These are phyloP conservation scores for Nemania sp. DNA, from an alignment of 2,329 filamentous ascomycete genomes.

Conservation along the genomic window DNA sequence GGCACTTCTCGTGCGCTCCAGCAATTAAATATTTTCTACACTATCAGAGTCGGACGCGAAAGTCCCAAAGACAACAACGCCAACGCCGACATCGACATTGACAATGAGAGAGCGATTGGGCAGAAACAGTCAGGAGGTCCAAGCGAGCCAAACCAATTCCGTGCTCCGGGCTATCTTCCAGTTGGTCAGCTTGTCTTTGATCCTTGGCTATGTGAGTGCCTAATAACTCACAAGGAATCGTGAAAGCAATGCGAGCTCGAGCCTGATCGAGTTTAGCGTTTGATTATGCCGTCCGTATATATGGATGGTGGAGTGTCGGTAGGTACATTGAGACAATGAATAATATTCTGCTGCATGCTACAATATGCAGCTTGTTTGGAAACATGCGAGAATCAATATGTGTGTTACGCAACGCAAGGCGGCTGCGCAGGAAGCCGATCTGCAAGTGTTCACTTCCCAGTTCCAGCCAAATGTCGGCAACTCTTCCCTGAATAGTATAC, in stretches of 20 bases:
- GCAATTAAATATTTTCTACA: too few relatives aligned
- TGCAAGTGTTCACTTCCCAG: constrained; percentile 32
- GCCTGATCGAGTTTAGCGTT: constrained; percentile 36
- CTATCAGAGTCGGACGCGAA: constrained; percentile 35
- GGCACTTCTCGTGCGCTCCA: too few relatives aligned
- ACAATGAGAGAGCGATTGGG: constrained; percentile 43
- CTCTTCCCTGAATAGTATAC: constrained; percentile 32
- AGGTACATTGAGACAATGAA: not conserved
- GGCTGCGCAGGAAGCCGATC: constrained; percentile 35
- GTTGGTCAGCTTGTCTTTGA: constrained; percentile 46
- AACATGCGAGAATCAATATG: constrained; percentile 26
- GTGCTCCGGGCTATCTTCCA: constrained; percentile 47
- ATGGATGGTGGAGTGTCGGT: constrained; percentile 11
- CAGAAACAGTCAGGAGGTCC: constrained; percentile 46
- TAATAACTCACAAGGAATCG: constrained; percentile 36
- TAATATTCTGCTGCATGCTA: not conserved
- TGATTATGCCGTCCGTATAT: constrained; percentile 6
- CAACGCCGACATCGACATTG: too few relatives aligned
- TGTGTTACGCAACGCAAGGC: constrained; percentile 37
- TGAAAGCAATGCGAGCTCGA: constrained; percentile 30
- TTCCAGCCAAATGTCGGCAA: constrained; percentile 34
- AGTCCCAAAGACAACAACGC: too few relatives aligned
- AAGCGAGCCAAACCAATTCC: constrained; percentile 44
- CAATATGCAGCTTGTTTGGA: constrained; percentile 2
- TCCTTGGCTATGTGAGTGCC: constrained; percentile 39